Conservation (phyloP, 2,329 filamentous ascomycete species). For the Mollisiaceae sp. region DNA sequence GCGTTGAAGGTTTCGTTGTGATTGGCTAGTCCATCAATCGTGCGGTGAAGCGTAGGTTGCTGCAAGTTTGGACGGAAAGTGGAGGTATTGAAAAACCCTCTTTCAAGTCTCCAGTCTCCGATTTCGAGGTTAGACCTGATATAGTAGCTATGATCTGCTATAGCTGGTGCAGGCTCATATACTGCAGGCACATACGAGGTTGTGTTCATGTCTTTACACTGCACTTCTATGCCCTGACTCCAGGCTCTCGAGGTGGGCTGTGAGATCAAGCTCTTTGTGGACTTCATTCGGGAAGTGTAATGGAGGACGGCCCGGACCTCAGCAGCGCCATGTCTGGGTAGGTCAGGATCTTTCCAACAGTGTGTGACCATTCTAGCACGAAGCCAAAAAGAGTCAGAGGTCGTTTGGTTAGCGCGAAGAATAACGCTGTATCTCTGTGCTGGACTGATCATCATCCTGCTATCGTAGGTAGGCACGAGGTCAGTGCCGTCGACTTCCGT, state of each 20-base stretch:
- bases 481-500: conserved; percentile 75
- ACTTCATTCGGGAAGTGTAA: conserved; percentile 44
- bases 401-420: conserved; percentile 62
- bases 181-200: conserved; percentile 53
- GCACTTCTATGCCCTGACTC: conserved; percentile 46
- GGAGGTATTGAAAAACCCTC: conserved; percentile 62
- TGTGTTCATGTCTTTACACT: conserved; percentile 44
- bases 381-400: conserved; percentile 64
- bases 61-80: conserved; percentile 56
- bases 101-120: conserved; percentile 60
- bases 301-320: conserved; percentile 56
- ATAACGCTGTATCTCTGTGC: conserved; percentile 75
- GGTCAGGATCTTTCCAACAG: conserved; percentile 60
- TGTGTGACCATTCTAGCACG: conserved; percentile 65
- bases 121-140: conserved; percentile 64
- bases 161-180: conserved; percentile 48
- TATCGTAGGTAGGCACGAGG: conserved; percentile 62
- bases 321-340: conserved; percentile 48
- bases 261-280: conserved; percentile 17
- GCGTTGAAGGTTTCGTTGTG: conserved; percentile 53
- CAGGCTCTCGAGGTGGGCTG: conserved; percentile 47
- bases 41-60: conserved; percentile 56
- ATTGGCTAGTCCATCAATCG: conserved; percentile 51
- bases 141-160: conserved; percentile 58
- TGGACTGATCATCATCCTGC: conserved; percentile 68